Conservation (phyloP, 2,329 filamentous ascomycete genomes). For the Ophiostoma piceae region DNA sequence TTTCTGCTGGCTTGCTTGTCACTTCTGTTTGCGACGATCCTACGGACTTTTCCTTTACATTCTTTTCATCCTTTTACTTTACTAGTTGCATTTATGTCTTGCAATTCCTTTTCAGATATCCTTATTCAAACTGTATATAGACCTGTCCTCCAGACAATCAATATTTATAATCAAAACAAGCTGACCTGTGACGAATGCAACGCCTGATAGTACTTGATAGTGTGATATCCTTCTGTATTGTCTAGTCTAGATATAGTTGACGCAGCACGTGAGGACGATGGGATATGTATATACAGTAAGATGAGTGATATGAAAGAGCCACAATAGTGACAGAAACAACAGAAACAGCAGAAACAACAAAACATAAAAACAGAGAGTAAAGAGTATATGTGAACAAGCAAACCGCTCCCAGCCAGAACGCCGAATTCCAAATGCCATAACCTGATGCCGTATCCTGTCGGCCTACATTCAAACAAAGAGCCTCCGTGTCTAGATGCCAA, state of each 20-base stretch:
- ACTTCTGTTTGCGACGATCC: not conserved
- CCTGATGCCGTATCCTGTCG: not conserved
- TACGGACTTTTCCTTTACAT: not conserved
- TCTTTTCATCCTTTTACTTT: not conserved
- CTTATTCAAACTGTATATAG: conserved; percentile 6
- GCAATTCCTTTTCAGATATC: not conserved
- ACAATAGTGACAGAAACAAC: not conserved
- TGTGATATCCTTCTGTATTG: not conserved
- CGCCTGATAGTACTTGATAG: too few relatives aligned
- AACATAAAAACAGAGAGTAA: not conserved
- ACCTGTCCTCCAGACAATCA: not conserved
- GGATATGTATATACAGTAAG: not conserved
- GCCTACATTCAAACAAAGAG: not conserved
- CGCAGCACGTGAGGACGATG: not conserved
- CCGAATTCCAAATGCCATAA: not conserved
- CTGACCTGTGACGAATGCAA: not conserved
- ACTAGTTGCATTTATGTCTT: not conserved
- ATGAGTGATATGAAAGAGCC: not conserved
- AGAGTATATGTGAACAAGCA: conserved; percentile 13
- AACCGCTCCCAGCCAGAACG: conserved; percentile 13
- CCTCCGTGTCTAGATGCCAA: conserved; percentile 58
- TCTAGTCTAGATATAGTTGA: not conserved
- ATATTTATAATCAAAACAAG: not conserved
- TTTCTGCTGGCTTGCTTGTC: not conserved
- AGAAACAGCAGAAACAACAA: not conserved